Evolutionary conservation across 2,329 filamentous ascomycete genomes (phyloP), one percentile per base, ranked within the genome.

Genomic region (Alternaria longipes): DNA sequence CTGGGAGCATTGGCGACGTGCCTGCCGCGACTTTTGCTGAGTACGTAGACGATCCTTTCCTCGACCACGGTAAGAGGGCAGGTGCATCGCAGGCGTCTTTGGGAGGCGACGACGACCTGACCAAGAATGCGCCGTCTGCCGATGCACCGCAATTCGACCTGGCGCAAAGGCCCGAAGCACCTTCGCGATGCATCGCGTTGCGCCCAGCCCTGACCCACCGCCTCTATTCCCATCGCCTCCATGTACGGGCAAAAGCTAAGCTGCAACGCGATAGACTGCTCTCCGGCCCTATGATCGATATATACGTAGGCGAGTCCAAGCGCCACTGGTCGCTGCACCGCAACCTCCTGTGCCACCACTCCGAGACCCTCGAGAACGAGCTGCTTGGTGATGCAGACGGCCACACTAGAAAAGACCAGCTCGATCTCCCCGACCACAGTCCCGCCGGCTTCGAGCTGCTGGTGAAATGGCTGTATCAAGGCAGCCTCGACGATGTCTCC

Each of bases 381-480:
- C 75, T 81, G 16, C 70, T 78, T 38, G 76, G 80, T 36, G 72
- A 79, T 36, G 76, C 73, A 38, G 73, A 79, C 54, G 56, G 51
- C 42, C 73, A 30, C 42, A 72, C 72, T 45, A 74, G 77, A 51
- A 71, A 75, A 26, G 77, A 80, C 38, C 80, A 71, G 55, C 73
- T 86, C 28, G 82, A 85, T 40, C 75, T 86, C 20, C 78, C 77
- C 18, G 80, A 85, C 12, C 78, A 84, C 69, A 83, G 85, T 56
- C 82, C 84, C 4, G 73, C 75, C 8, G 84, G 84, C 24, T 86
- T 86, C 66, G 83, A 85, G 70, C 71, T 86, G 60, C 78, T 86
- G 16, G 83, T 86, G 6, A 85, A 85, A 73, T 86, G 84, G 84
- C 78, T 86, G 8, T 86, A 86, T 57, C 84, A 86, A 70, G 84